Conservation (phyloP, 2,329 filamentous ascomycete species). For the Microsporum audouinii region DNA sequence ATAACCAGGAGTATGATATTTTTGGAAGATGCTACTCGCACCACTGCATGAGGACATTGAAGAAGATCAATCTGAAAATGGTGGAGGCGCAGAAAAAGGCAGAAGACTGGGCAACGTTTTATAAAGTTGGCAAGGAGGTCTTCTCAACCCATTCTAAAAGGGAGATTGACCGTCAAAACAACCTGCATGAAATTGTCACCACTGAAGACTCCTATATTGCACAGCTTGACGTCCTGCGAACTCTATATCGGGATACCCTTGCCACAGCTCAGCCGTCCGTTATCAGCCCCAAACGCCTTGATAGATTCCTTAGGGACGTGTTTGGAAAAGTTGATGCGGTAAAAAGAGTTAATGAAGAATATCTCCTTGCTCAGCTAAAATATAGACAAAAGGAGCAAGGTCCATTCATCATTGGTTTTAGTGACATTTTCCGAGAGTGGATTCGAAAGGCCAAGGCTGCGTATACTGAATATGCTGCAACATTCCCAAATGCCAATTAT, state of each 20-base stretch:
- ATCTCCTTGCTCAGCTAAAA: slow-evolving; percentile 83
- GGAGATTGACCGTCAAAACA: slow-evolving; percentile 86
- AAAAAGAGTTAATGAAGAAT: slow-evolving; percentile 82
- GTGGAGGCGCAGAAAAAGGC: slow-evolving; percentile 57
- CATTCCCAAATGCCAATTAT: slow-evolving; percentile 73
- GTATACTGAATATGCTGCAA: slow-evolving; percentile 85
- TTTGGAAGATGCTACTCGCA: slow-evolving; percentile 79
- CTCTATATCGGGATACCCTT: slow-evolving; percentile 76
- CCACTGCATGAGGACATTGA: slow-evolving; percentile 85
- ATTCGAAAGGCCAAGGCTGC: slow-evolving; percentile 81
- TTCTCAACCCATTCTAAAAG: slow-evolving; percentile 63
- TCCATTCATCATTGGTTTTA: slow-evolving; percentile 86
- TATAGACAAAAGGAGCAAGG: slow-evolving; percentile 96
- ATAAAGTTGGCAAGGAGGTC: slow-evolving; percentile 67
- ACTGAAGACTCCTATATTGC: slow-evolving; percentile 86
- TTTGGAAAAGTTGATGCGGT: slow-evolving; percentile 87
- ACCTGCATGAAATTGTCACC: slow-evolving; percentile 87
- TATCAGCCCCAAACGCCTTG: slow-evolving; percentile 63
- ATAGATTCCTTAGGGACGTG: slow-evolving; percentile 70
- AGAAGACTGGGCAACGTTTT: slow-evolving; percentile 83
- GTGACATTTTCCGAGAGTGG: slow-evolving; percentile 96
- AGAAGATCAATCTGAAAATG: slow-evolving; percentile 78
- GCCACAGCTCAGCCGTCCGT: slow-evolving; percentile 62
- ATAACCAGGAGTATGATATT: slow-evolving; percentile 49
- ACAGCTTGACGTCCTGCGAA: slow-evolving; percentile 72